These are phyloP conservation scores for Podospora fimiseda DNA, from an alignment of 495 filamentous ascomycete species.

Conservation along the genomic window DNA sequence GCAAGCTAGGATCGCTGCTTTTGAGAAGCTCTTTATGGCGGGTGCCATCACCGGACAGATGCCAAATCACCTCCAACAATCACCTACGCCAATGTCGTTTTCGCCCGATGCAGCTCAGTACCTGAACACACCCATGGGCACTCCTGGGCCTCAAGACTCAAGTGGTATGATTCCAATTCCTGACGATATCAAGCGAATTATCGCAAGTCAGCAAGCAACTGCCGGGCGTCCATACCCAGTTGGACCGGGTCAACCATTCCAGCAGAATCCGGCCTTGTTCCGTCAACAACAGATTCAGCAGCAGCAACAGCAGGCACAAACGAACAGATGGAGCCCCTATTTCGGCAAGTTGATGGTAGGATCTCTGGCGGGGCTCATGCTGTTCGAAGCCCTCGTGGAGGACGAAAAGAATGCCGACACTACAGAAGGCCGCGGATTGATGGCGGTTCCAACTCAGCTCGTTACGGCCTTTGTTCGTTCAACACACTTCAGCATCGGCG, in stretches of 20 bases:
- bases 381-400: conserved; percentile 67
- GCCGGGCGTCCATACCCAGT: conserved; percentile 42
- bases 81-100: conserved; percentile 44
- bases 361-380: conserved; percentile 83
- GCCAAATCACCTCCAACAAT: conserved; percentile 42
- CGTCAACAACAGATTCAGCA: conserved; percentile 44
- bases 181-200: conserved; percentile 67
- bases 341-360: conserved; percentile 82
- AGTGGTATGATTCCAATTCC: conserved; percentile 73
- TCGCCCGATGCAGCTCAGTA: conserved; percentile 19
- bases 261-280: conserved; percentile 30
- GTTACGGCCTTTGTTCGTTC: conserved; percentile 38
- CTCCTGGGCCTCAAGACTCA: conserved; percentile 30
- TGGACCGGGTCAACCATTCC: conserved; percentile 32
- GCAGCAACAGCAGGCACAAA: conserved; percentile 35
- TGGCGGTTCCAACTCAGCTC: conserved; percentile 56
- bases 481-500: conserved; percentile 40
- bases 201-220: conserved; percentile 39
- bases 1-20: conserved; percentile 61
- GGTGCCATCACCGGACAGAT: conserved; percentile 46
- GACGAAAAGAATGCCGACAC: conserved; percentile 50
- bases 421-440: conserved; percentile 62
- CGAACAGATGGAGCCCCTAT: conserved; percentile 43
- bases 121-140: conserved; percentile 30
- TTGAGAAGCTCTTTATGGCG: conserved; percentile 61